phyloP scores from a whole-genome alignment of 345 rosid genomes.

The Psidium friedrichsthalianum region DNA sequence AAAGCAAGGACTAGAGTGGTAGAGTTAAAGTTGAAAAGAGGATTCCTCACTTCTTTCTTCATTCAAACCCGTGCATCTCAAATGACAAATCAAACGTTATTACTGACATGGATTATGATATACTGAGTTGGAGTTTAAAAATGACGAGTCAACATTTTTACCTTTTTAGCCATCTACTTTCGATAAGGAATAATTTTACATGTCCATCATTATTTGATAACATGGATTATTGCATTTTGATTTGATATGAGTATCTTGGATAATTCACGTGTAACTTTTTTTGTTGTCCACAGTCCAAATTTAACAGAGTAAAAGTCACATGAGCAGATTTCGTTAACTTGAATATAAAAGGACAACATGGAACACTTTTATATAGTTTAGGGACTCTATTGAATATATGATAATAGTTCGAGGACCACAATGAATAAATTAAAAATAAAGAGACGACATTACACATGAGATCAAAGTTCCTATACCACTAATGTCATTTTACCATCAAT shows the following conservation, averaged over 20 bases:
- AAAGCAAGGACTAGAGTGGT: too few relatives aligned
- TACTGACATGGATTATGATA: not conserved
- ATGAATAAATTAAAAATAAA: not conserved
- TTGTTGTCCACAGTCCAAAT: not conserved
- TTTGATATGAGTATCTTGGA: not conserved
- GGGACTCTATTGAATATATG: too few relatives aligned
- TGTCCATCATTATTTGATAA: not conserved
- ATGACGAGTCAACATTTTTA: not conserved
- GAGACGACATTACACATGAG: not conserved
- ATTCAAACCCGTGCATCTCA: not conserved
- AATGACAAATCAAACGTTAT: not conserved
- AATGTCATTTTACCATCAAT: not conserved
- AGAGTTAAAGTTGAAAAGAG: too few relatives aligned
- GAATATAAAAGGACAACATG: not conserved
- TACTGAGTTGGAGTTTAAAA: not conserved
- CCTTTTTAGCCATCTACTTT: not conserved
- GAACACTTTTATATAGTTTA: not conserved
- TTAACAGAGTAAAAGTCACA: not conserved
- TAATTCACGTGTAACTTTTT: not conserved
- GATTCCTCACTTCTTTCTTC: too few relatives aligned
- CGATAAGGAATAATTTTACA: not conserved
- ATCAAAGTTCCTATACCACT: not conserved
- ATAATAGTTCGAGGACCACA: not conserved
- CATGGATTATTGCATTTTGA: not conserved
- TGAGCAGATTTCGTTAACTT: not conserved